Conservation (phyloP, 1,284 basidiomycete genomes). For the Cutaneotrichosporon cutaneum region DNA sequence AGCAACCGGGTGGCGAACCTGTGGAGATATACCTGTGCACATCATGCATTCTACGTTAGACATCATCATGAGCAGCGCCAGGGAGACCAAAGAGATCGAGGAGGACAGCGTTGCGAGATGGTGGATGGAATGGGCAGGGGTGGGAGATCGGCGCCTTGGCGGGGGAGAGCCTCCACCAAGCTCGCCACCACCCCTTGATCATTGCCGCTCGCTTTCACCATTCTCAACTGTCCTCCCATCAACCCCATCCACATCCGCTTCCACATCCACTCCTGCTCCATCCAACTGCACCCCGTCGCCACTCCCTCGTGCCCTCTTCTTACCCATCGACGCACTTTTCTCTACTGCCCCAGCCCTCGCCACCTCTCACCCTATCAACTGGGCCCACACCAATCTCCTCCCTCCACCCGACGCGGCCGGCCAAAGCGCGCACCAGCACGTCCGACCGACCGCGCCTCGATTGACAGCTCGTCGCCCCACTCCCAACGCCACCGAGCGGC, state of each 20-base stretch:
- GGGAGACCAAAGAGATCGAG: background rate
- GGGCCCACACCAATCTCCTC: background rate
- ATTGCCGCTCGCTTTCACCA: background rate
- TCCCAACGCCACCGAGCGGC: background rate
- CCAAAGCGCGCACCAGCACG: background rate
- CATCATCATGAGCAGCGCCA: background rate
- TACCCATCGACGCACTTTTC: background rate
- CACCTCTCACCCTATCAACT: background rate
- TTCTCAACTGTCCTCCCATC: background rate
- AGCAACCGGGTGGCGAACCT: background rate
- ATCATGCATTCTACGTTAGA: conserved; percentile 1
- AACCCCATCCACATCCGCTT: background rate
- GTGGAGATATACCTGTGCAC: conserved; percentile 1
- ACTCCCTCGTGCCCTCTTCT: background rate
- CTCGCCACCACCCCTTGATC: background rate
- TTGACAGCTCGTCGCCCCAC: background rate
- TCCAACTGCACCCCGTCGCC: background rate
- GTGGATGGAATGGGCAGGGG: background rate
- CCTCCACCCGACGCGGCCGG: background rate
- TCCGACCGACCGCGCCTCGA: background rate
- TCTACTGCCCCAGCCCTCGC: background rate
- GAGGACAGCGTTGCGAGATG: background rate
- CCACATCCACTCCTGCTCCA: background rate
- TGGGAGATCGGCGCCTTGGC: background rate
- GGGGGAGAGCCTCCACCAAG: background rate